Base-by-base conservation (phyloP, 768 basidiomycete genomes). In the Rhizopogon vinicolor region DNA sequence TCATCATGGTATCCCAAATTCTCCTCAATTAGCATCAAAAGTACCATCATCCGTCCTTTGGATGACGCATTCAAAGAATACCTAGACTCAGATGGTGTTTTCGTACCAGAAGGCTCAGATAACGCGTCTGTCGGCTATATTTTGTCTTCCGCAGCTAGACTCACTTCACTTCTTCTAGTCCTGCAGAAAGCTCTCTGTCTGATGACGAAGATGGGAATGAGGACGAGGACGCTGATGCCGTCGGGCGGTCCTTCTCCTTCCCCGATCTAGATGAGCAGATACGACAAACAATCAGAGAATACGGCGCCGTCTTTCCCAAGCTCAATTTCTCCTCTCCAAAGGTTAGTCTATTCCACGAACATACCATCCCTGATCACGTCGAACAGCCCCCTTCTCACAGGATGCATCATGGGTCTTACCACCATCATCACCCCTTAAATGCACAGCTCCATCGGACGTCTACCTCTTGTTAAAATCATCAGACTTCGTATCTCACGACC, bases 271-370 rank as follows among this genome's bases (percentile, higher is more conserved):
- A 94, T 62, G 71, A 74, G 13, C 74, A 74, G 54, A 95, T 98
- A 58, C 74, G 90, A 48, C 68, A 73, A 13, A 80, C 78, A 35
- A 75, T 97, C n/a, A 62, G 72, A 44, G 70, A 79, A 54, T 94
- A 90, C 68, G 89, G 84, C 3, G 87, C 87, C 6, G 87, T 96
- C 29, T 98, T 98, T 67, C 94, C 95, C 0, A 98, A 98, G 72
- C 83, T 98, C 53, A 98, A 97, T 65, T 97, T 95, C 73, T 91
- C 93, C 6, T 87, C 91, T n/a, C 95, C 95, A 13, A 89, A 87
- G 75, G 94, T 89, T 56, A 55, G 77, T 62, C 40, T 63, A 18
- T 51, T 42, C 42, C 35, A 39, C 8, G 25, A 10, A 33, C 3
- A 12, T 25, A 25, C 29, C 9, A 18, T 28, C 13, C 5, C 57